Conservation (phyloP, 1,284 basidiomycete genomes). For the Laetiporus sulphureus region DNA sequence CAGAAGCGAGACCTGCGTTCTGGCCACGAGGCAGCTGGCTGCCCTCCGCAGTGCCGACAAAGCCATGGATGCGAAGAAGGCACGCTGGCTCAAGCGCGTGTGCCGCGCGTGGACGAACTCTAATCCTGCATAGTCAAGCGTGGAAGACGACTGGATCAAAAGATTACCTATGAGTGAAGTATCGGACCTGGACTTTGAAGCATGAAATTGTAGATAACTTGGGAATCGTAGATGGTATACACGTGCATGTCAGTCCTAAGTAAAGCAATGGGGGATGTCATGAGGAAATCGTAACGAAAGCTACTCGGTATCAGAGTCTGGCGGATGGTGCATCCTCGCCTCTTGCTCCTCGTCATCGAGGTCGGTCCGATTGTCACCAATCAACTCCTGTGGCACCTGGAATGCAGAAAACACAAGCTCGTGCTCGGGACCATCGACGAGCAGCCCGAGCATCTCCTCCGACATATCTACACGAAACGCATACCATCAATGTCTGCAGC, state of each 20-base stretch:
- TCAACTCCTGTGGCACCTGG: slow-evolving; percentile 10
- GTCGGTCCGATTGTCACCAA: neutral
- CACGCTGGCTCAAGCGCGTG: slow-evolving; percentile 26
- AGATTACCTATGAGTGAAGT: no score
- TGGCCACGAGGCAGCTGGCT: slow-evolving; percentile 38
- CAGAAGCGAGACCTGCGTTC: slow-evolving; percentile 47
- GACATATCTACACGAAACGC: slow-evolving; percentile 16
- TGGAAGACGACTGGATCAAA: no score
- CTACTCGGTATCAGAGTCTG: neutral
- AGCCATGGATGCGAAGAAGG: slow-evolving; percentile 21
- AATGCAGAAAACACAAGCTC: slow-evolving; percentile 19
- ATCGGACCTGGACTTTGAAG: no score
- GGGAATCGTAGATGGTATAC: neutral
- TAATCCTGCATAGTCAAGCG: slow-evolving; percentile 1
- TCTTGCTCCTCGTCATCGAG: slow-evolving; percentile 18
- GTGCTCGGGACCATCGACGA: slow-evolving; percentile 22
- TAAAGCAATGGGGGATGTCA: no score
- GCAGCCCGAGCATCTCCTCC: slow-evolving; percentile 18
- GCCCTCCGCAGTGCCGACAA: slow-evolving; percentile 22
- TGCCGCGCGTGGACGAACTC: slow-evolving; percentile 25
- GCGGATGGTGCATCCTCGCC: slow-evolving; percentile 10
- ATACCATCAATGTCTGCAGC: neutral
- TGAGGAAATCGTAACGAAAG: no score
- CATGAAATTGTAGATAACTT: no score
- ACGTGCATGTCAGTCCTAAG: no score